Base-by-base conservation (phyloP, 2,329 filamentous ascomycete genomes). In the Fusarium devonianum region DNA sequence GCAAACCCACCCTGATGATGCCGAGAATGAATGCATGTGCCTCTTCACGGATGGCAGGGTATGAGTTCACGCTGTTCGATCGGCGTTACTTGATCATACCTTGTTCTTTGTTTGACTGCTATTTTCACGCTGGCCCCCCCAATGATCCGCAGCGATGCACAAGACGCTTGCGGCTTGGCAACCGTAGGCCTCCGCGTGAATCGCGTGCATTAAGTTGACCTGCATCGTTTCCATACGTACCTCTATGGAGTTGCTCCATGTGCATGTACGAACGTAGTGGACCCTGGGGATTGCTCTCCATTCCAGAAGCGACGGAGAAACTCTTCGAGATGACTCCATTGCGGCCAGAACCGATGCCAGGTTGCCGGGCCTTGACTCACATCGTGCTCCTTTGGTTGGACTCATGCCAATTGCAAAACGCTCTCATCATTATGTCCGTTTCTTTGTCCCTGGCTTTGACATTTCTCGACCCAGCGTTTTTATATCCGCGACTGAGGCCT, bases 401-500 rank as follows among this genome's bases (percentile, higher is more conserved):
- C n/a, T n/a, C n/a, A n/a, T n/a, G n/a, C n/a, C n/a, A n/a, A n/a
- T n/a, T n/a, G n/a, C n/a, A n/a, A n/a, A n/a, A n/a, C n/a, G n/a
- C n/a, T n/a, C 38, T 55, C 41, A 44, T 40, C 17, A 28, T 9
- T 28, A 46, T 32, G 38, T 23, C 23, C 29, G n/a, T 25, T 37
- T 12, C 34, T 36, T 41, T 49, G 47, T 54, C 44, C 45, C 38
- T 39, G 35, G 44, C 23, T 35, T 13, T 34, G 33, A 39, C 37
- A 36, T 17, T 36, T 49, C 60, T 53, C 47, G 52, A 56, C 59
- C 37, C 35, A 30, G 38, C 38, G 17, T 47, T 57, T 46, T 57
- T 46, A 53, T 52, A 60, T 49, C 53, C 56, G 56, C 56, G 59
- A 58, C 53, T 39, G 57, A 48, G 42, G 50, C 56, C 37, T 44